Conservation (phyloP, 1,139 yeast species). For the Blastobotrys indianensis region DNA sequence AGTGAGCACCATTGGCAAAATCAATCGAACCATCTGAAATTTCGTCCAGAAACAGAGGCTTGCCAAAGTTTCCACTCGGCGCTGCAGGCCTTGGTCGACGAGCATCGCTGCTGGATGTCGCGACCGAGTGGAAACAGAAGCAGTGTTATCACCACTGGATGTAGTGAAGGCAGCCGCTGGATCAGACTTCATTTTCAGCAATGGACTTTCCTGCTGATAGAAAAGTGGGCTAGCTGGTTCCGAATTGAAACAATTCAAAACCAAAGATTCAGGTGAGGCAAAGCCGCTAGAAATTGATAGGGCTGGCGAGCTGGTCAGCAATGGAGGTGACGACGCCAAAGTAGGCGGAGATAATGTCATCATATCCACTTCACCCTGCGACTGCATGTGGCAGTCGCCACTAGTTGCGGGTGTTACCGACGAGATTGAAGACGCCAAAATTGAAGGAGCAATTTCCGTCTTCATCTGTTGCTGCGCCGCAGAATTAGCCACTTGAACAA, state of each 20-base stretch:
- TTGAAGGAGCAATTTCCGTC: too few relatives aligned
- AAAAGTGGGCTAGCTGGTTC: slow-evolving; percentile 27
- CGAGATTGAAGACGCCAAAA: too few relatives aligned
- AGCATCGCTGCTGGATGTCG: slow-evolving; percentile 44
- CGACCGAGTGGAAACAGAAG: slow-evolving; percentile 25
- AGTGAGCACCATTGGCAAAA: too few relatives aligned
- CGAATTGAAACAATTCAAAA: slow-evolving; percentile 17
- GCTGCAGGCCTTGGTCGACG: slow-evolving; percentile 38
- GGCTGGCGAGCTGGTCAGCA: slow-evolving; percentile 10
- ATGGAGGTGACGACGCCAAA: slow-evolving; percentile 5
- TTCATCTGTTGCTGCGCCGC: too few relatives aligned
- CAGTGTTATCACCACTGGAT: slow-evolving; percentile 4
- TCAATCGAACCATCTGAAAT: too few relatives aligned
- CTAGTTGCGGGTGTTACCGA: too few relatives aligned
- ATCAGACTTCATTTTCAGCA: slow-evolving; percentile 11
- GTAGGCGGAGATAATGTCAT: slow-evolving; percentile 9
- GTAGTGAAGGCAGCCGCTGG: slow-evolving; percentile 2
- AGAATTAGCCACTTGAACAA: background rate
- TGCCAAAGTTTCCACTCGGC: slow-evolving; percentile 23
- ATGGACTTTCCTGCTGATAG: slow-evolving; percentile 1
- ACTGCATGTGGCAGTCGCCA: background rate
- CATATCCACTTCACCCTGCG: slow-evolving; percentile 3
- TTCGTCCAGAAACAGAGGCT: too few relatives aligned
- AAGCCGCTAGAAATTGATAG: slow-evolving; percentile 16
- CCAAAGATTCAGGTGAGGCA: slow-evolving; percentile 25